Percentiles rank a stretch among this genome's conserved stretches.
phyloP scores from a whole-genome alignment of 2,329 filamentous ascomycete genomes.

The Chaetoscypha palmicola region DNA sequence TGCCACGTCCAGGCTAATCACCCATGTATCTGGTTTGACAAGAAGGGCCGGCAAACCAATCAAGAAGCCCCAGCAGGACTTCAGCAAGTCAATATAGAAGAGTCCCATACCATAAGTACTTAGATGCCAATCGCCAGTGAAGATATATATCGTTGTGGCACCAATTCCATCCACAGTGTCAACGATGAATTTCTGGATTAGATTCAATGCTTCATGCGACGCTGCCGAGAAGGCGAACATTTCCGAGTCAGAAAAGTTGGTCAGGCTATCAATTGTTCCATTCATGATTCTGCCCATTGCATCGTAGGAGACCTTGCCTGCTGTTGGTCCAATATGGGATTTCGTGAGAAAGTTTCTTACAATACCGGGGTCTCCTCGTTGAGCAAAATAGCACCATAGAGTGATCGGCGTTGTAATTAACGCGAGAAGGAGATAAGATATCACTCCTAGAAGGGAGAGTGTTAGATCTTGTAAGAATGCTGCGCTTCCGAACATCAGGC shows the following conservation, averaged over 20 bases:
- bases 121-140: slow-evolving; percentile 36
- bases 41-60: slow-evolving; percentile 32
- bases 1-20: slow-evolving; percentile 46
- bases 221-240: slow-evolving; percentile 71
- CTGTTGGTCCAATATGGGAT: slow-evolving; percentile 12
- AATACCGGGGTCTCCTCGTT: slow-evolving; percentile 1
- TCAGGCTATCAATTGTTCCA: slow-evolving; percentile 43
- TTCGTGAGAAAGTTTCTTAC: background rate
- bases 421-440: slow-evolving; percentile 33
- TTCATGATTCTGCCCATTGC: slow-evolving; percentile 38
- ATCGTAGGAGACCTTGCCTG: slow-evolving; percentile 22
- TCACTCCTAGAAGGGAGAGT: slow-evolving; percentile 56
- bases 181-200: slow-evolving; percentile 48
- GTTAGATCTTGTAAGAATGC: slow-evolving; percentile 72
- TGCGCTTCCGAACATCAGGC: slow-evolving; percentile 64
- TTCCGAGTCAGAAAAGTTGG: slow-evolving; percentile 43
- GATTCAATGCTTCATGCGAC: slow-evolving; percentile 62
- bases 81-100: slow-evolving; percentile 7
- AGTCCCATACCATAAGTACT: slow-evolving; percentile 16
- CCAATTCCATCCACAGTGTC: slow-evolving; percentile 36
- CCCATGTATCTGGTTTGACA: slow-evolving; percentile 48
- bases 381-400: slow-evolving; percentile 14
- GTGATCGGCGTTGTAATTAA: slow-evolving; percentile 17
- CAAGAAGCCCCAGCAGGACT: slow-evolving; percentile 16
- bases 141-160: slow-evolving; percentile 37